phyloP scores from a whole-genome alignment of 2,329 filamentous ascomycete genomes.

The Fusarium musae region DNA sequence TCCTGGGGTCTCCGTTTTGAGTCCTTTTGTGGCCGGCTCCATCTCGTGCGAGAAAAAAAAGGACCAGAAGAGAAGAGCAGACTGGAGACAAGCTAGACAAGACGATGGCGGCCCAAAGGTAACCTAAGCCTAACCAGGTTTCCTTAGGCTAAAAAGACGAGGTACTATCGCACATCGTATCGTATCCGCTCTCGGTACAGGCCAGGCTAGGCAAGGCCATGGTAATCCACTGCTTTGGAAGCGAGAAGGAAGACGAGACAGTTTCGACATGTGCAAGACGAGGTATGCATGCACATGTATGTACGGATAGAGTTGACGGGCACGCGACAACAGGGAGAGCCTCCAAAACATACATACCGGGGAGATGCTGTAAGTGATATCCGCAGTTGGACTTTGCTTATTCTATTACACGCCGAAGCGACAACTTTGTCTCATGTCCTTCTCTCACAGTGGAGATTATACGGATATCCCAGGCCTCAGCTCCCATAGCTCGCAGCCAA shows the following conservation, averaged over 20 bases:
- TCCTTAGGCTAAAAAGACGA: conserved; percentile 16
- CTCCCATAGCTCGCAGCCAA: conserved; percentile 2
- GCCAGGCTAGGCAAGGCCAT: background rate
- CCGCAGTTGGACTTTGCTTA: background rate
- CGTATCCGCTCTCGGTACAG: conserved; percentile 27
- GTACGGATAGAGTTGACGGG: background rate
- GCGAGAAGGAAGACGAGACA: conserved; percentile 18
- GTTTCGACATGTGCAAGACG: conserved; percentile 1
- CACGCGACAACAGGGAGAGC: conserved; percentile 19
- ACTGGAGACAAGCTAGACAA: background rate
- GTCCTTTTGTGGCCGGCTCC: conserved; percentile 23
- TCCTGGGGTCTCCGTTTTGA: conserved; percentile 12
- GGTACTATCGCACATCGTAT: conserved; percentile 16
- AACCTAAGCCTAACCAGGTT: conserved; percentile 1
- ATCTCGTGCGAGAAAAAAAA: background rate
- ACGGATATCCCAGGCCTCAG: background rate
- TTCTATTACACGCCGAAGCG: background rate
- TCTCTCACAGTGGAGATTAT: conserved; percentile 13
- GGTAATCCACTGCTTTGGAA: conserved; percentile 27
- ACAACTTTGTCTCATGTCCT: conserved; percentile 2
- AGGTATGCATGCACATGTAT: background rate
- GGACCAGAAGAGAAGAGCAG: background rate
- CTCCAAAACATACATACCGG: background rate
- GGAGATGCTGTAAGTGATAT: background rate
- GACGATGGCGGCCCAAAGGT: conserved; percentile 12